Percentiles rank a stretch among this genome's conserved stretches.
These are phyloP conservation scores for Neurospora cerealis DNA, from an alignment of 495 filamentous ascomycete genomes.

Conservation along the genomic window DNA sequence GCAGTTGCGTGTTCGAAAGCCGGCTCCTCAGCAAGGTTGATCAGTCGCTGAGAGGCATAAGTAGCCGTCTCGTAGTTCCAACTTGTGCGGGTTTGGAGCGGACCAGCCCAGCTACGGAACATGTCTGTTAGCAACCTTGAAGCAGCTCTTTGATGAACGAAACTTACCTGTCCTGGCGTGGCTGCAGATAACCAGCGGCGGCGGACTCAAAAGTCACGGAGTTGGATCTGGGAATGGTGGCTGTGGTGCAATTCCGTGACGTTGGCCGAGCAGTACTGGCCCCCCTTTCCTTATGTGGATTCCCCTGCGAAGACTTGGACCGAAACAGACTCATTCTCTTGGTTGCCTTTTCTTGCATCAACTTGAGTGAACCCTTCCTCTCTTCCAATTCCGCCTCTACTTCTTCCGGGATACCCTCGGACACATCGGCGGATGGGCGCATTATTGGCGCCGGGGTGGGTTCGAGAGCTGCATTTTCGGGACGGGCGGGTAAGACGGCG, in stretches of 20 bases:
- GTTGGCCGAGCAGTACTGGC: slow-evolving; percentile 10
- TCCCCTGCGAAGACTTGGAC: slow-evolving; percentile 18
- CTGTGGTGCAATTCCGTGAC: slow-evolving; percentile 6
- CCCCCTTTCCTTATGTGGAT: slow-evolving; percentile 4
- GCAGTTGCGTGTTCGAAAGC: slow-evolving; percentile 19
- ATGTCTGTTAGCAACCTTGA: slow-evolving; percentile 5
- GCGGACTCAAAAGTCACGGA: slow-evolving; percentile 28
- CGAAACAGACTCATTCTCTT: slow-evolving; percentile 24
- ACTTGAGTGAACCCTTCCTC: slow-evolving; percentile 12
- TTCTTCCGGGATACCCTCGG: slow-evolving; percentile 1
- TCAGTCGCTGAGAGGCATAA: slow-evolving; percentile 32
- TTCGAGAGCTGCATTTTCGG: slow-evolving; percentile 12
- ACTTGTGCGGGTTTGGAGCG: slow-evolving; percentile 23
- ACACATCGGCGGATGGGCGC: slow-evolving; percentile 1
- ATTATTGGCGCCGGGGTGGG: slow-evolving; percentile 5
- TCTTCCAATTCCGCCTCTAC: background rate
- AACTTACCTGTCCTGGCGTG: slow-evolving; percentile 16
- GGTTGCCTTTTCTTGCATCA: slow-evolving; percentile 11
- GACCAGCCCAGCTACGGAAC: slow-evolving; percentile 12
- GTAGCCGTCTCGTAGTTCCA: slow-evolving; percentile 32
- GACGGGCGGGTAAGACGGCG: slow-evolving; percentile 10
- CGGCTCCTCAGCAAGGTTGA: slow-evolving; percentile 29
- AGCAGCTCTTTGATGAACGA: too few species aligned
- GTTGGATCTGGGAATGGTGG: slow-evolving; percentile 15
- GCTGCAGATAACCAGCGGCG: slow-evolving; percentile 17